These are phyloP conservation scores for Chondrostereum purpureum DNA, from an alignment of 1,284 basidiomycete genomes.

Conservation along the genomic window DNA sequence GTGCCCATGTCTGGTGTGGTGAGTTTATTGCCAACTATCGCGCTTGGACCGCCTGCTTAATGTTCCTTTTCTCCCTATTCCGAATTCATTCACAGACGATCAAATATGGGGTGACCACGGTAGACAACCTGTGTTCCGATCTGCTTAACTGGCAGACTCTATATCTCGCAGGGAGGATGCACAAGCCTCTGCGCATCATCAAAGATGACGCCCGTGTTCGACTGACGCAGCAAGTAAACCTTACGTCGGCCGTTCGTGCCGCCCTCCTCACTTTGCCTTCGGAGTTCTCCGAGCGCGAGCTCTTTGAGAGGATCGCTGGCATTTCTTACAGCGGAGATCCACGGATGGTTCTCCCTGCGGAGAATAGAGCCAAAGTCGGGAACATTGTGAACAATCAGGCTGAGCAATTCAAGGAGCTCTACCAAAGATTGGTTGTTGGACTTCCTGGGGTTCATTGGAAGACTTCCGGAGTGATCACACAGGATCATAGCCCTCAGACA, in stretches of 20 bases:
- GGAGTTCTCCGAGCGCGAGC: constrained; percentile 70
- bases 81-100: constrained; percentile 56
- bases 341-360: constrained; percentile 88
- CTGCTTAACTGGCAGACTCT: constrained; percentile 90
- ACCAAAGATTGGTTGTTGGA: constrained; percentile 73
- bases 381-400: constrained; percentile 87
- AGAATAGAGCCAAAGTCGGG: constrained; percentile 90
- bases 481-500: constrained; percentile 63
- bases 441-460: constrained; percentile 73
- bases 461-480: constrained; percentile 47
- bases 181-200: constrained; percentile 92
- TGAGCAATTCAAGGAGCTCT: constrained; percentile 82
- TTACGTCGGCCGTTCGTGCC: constrained; percentile 82
- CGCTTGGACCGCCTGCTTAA: constrained; percentile 11
- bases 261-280: constrained; percentile 71
- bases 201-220: constrained; percentile 85
- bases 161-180: constrained; percentile 94
- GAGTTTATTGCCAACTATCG: constrained; percentile 29
- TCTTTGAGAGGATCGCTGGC: constrained; percentile 84
- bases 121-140: constrained; percentile 86
- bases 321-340: constrained; percentile 91
- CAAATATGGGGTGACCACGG: constrained; percentile 97
- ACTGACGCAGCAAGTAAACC: constrained; percentile 89
- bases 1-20: constrained; percentile 81
- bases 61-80: constrained; percentile 11